A percentile compares a stretch with the other conserved stretches of the same genome.
These are phyloP conservation scores for Xylaria sp. DNA, from an alignment of 2,329 filamentous ascomycete species.

Conservation along the genomic window DNA sequence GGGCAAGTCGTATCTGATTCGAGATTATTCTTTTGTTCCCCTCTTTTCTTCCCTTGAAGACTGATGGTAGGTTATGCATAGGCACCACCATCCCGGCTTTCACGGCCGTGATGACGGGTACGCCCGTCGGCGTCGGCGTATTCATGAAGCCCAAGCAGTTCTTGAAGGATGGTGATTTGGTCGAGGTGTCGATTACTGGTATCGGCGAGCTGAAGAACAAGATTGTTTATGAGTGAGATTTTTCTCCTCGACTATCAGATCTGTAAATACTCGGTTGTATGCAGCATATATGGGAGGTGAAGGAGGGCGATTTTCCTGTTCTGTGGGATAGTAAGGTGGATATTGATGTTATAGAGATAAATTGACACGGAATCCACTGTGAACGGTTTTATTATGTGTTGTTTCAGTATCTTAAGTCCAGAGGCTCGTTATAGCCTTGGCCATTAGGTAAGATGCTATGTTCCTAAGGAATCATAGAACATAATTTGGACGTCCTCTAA, in stretches of 20 bases:
- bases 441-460: not conserved
- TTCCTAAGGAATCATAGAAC: not conserved
- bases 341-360: not conserved
- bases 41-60: not conserved
- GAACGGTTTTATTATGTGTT: too few species aligned
- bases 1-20: not conserved
- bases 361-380: too few species aligned
- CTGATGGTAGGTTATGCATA: slow-evolving; percentile 3
- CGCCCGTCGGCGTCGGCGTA: slow-evolving; percentile 53
- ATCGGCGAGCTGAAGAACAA: slow-evolving; percentile 48
- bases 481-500: not conserved
- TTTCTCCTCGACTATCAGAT: not conserved
- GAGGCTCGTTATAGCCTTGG: slow-evolving; percentile 12
- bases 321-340: too few species aligned
- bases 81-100: slow-evolving; percentile 57
- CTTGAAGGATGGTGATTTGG: slow-evolving; percentile 51
- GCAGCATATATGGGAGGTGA: not conserved
- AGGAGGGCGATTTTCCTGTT: too few species aligned
- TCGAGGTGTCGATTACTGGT: slow-evolving; percentile 43
- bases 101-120: slow-evolving; percentile 62
- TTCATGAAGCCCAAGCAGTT: slow-evolving; percentile 49
- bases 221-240: slow-evolving; percentile 46
- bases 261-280: not conserved
- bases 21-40: not conserved
- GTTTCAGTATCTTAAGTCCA: slow-evolving; percentile 26